Base-by-base conservation (phyloP, 352 stramenopile species). In the Pythium biforme region DNA sequence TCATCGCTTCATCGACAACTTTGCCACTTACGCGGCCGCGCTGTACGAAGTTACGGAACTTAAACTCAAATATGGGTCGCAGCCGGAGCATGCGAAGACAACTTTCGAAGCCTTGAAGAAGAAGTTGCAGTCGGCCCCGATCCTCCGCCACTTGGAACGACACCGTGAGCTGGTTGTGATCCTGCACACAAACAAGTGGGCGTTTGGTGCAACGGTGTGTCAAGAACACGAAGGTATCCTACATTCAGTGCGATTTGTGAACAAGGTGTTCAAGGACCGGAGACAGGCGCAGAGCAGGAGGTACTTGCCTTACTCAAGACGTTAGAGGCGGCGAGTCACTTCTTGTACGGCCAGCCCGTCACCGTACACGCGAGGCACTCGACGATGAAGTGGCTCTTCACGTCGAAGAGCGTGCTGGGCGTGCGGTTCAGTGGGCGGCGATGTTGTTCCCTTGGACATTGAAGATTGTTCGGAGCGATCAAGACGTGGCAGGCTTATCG, bases 1-100 rank as follows among this genome's bases (percentile, higher is more conserved):
- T 27, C 60, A 62, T 43, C 41, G 53, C 1, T 68, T 62, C 46
- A 61, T 68, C 14, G 48, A 68, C 14, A 57, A 68, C 26, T 68
- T 68, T 31, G 41, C 43, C 6, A 57, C 46, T 3, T 62, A 47
- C 27, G 60, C 53, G 0, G 53, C 41, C 0, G 45, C 49, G 1
- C 33, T 63, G 11, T 63, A 68, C 23, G 61, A 68, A 27, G 40
- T 68, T 1, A 64, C 61, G 0, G 53, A 63, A 20, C n/a, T 15
- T 14, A 25, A 45, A n/a, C 8, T 68, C 19, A 17, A 25, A 17
- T 29, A 57, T 11, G 46, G 48, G 1, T 41, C 37, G 0, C 53
- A 63, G 19, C 23, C 63, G 1, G 46, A 54, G 0, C 33, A 57
- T 15, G 61, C 61, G 4, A 45, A 22, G n/a, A 25, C 23, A 4